Evolutionary conservation across 2,329 filamentous ascomycete genomes (phyloP).

Genomic region (Pyrenochaeta sp.): DNA sequence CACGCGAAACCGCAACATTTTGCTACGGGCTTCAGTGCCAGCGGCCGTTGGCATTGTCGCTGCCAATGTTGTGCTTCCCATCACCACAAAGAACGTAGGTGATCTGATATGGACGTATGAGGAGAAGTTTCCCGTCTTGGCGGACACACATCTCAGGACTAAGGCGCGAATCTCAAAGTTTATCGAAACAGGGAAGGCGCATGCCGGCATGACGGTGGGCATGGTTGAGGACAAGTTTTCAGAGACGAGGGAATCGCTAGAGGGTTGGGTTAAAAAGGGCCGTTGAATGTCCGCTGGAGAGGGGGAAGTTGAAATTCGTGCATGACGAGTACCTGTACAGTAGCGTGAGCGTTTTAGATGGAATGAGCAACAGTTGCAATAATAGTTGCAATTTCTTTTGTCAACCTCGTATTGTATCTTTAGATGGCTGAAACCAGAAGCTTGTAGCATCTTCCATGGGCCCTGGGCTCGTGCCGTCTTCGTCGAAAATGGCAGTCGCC

Average conservation of each 20-base stretch:
- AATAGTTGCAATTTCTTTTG: background rate
- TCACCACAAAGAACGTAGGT: conserved; percentile 89
- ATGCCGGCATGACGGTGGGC: conserved; percentile 73
- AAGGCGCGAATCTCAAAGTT: conserved; percentile 74
- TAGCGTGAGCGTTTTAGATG: conserved; percentile 6
- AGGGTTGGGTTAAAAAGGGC: conserved; percentile 92
- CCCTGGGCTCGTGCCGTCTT: no score
- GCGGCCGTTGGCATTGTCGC: conserved; percentile 82
- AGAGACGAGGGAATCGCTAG: conserved; percentile 77
- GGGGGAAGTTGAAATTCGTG: conserved; percentile 5
- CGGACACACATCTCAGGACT: conserved; percentile 79
- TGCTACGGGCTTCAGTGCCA: conserved; percentile 80
- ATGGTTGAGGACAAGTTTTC: conserved; percentile 84
- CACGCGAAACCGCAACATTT: conserved; percentile 83
- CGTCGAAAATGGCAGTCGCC: no score
- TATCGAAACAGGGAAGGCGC: conserved; percentile 76
- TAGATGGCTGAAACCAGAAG: no score
- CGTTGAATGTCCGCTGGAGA: conserved; percentile 62
- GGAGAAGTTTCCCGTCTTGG: conserved; percentile 82
- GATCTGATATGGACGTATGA: conserved; percentile 93
- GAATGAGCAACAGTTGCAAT: background rate
- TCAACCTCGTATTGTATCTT: background rate
- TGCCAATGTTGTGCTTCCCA: conserved; percentile 83
- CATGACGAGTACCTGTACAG: conserved; percentile 22
- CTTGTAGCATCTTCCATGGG: no score